These are phyloP conservation scores for Pichia norvegensis DNA, from an alignment of 1,139 yeast genomes.

Conservation along the genomic window DNA sequence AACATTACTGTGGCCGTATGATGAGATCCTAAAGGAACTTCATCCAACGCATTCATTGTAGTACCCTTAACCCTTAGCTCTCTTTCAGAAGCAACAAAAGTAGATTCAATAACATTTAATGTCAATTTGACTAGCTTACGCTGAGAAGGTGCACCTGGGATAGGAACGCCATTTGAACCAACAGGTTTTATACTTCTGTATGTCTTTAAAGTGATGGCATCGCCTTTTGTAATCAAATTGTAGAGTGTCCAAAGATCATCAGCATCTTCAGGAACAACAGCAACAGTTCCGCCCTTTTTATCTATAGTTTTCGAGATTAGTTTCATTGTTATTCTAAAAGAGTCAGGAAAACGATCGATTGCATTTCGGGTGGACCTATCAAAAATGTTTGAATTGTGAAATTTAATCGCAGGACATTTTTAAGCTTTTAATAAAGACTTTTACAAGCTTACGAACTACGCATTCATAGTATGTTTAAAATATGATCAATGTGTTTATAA, in stretches of 20 bases:
- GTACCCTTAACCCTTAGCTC: slow-evolving; percentile 75
- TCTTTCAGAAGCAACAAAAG: slow-evolving; percentile 68
- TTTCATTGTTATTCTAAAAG: slow-evolving; percentile 36
- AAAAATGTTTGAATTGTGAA: neutral
- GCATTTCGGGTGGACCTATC: neutral
- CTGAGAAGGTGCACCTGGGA: slow-evolving; percentile 28
- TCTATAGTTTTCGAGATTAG: slow-evolving; percentile 41
- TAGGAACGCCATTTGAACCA: slow-evolving; percentile 11
- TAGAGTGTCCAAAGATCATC: slow-evolving; percentile 89
- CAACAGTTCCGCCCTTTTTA: slow-evolving; percentile 41
- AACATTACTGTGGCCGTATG: slow-evolving; percentile 82
- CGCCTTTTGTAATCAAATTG: slow-evolving; percentile 71
- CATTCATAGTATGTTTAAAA: too few relatives aligned
- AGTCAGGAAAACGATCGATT: too few relatives aligned
- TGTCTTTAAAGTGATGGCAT: slow-evolving; percentile 63
- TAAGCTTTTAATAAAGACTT: too few relatives aligned
- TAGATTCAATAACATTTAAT: slow-evolving; percentile 7
- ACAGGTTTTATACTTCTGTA: slow-evolving; percentile 55
- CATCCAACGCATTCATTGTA: slow-evolving; percentile 64
- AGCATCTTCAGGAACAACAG: slow-evolving; percentile 73
- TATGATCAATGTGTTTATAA: too few relatives aligned
- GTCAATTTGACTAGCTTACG: slow-evolving; percentile 39
- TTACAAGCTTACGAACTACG: too few relatives aligned
- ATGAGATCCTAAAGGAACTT: slow-evolving; percentile 76
- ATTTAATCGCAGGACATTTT: too few relatives aligned